Evolutionary conservation across 1,284 basidiomycete species (phyloP).

Genomic region (Sporisorium exsertum): DNA sequence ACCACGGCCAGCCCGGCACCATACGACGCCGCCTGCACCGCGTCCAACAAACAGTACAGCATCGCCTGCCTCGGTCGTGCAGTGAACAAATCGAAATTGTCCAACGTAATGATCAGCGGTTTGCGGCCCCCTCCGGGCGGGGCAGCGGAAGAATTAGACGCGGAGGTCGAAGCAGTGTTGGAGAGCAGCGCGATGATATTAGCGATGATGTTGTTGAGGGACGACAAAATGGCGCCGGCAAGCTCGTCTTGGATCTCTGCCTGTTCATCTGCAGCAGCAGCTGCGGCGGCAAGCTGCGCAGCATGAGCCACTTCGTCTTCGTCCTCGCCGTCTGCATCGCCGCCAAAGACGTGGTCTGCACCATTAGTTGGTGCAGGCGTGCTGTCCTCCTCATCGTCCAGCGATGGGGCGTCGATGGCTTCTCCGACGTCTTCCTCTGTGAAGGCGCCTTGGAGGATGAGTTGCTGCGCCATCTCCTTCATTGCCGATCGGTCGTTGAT

Average conservation of each 20-base stretch:
- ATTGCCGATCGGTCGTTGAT: slow-evolving; percentile 62
- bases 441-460: slow-evolving; percentile 62
- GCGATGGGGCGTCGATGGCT: slow-evolving; percentile 6
- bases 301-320: background rate
- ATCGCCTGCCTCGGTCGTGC: slow-evolving; percentile 61
- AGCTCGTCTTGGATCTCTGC: slow-evolving; percentile 46
- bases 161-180: slow-evolving; percentile 15
- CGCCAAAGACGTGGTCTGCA: slow-evolving; percentile 37
- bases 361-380: background rate
- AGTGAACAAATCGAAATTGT: slow-evolving; percentile 64
- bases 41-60: slow-evolving; percentile 67
- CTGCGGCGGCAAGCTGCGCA: background rate
- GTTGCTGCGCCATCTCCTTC: slow-evolving; percentile 64
- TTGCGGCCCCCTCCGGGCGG: slow-evolving; percentile 8
- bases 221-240: slow-evolving; percentile 32
- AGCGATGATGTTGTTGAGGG: slow-evolving; percentile 52
- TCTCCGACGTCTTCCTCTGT: slow-evolving; percentile 37
- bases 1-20: slow-evolving; percentile 61
- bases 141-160: background rate
- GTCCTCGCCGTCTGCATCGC: slow-evolving; percentile 34
- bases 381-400: slow-evolving; percentile 17
- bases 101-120: slow-evolving; percentile 63
- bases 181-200: slow-evolving; percentile 64
- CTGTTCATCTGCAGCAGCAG: slow-evolving; percentile 12
- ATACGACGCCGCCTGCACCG: slow-evolving; percentile 65